A percentile compares a stretch with the other conserved stretches of the same genome.
phyloP scores from a whole-genome alignment of 176 grass and related monocot species.

The Saccharum officinarum region DNA sequence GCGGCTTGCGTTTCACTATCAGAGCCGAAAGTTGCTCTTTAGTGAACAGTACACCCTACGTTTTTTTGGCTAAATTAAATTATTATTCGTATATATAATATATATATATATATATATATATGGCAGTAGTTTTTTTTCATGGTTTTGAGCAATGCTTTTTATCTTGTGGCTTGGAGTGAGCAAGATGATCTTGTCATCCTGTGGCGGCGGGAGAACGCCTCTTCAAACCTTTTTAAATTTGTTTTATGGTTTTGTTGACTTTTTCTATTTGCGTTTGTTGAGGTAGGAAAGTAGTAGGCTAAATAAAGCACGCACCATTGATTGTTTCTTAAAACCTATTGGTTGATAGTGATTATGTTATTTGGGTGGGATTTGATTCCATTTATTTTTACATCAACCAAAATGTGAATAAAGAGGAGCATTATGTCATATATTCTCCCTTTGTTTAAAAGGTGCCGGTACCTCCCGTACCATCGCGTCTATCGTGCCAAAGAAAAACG shows the following conservation, averaged over 20 bases:
- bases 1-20: conserved; percentile 6
- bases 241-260: not conserved
- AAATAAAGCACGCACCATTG: not conserved
- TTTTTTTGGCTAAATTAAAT: not conserved
- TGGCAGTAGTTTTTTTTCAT: not conserved
- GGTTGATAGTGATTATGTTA: not conserved
- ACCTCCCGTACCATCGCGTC: not conserved
- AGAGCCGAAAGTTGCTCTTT: not conserved
- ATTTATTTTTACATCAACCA: not conserved
- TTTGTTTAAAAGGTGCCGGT: not conserved
- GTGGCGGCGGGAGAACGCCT: conserved; percentile 13
- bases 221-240: not conserved
- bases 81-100: not conserved
- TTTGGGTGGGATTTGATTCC: not conserved
- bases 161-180: conserved; percentile 8
- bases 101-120: not conserved
- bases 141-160: not conserved
- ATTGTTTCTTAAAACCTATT: not conserved
- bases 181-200: conserved; percentile 16
- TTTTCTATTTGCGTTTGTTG: not conserved
- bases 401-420: not conserved
- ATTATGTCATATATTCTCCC: not conserved
- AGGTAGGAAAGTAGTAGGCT: not conserved
- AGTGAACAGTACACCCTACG: not conserved
- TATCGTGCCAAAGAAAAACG: not conserved